These are phyloP conservation scores for Nelumbo lutea DNA, from an alignment of 164 flowering plant genomes.

Conservation along the genomic window DNA sequence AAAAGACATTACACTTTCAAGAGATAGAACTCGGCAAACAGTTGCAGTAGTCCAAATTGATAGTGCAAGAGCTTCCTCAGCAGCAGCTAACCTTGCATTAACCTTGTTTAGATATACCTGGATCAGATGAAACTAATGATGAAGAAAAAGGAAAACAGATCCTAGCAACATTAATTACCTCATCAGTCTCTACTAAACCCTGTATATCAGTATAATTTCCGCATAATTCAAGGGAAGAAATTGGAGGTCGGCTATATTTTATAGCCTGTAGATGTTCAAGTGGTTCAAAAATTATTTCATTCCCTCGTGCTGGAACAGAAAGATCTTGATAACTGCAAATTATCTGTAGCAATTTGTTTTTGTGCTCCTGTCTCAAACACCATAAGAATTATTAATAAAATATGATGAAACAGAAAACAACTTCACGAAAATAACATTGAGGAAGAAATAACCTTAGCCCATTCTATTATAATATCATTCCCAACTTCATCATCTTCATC, in stretches of 20 bases:
- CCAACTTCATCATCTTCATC: conserved; percentile 59
- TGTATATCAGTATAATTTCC: conserved; percentile 25
- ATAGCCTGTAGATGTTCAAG: conserved; percentile 85
- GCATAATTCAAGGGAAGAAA: conserved; percentile 45
- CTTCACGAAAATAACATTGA: not conserved
- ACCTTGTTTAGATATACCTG: conserved; percentile 31
- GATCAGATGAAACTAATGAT: conserved; percentile 10
- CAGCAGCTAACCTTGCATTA: conserved; percentile 62
- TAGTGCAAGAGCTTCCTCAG: conserved; percentile 81
- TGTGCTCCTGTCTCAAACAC: conserved; percentile 51
- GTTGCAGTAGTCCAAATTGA: conserved; percentile 90
- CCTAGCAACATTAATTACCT: conserved; percentile 29
- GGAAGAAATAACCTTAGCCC: conserved; percentile 69
- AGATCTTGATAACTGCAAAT: conserved; percentile 72
- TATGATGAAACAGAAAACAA: not conserved
- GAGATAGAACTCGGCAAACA: conserved; percentile 83
- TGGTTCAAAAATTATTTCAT: conserved; percentile 62
- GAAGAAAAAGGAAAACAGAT: not conserved
- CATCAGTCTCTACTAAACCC: conserved; percentile 35
- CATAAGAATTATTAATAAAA: not conserved
- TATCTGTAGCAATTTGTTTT: conserved; percentile 73
- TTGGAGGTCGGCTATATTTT: conserved; percentile 51
- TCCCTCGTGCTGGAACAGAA: conserved; percentile 61
- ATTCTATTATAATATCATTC: conserved; percentile 56
- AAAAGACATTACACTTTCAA: conserved; percentile 65